These are phyloP conservation scores for Microcyclospora tardicrescens DNA, from an alignment of 2,329 filamentous ascomycete genomes.

Conservation along the genomic window DNA sequence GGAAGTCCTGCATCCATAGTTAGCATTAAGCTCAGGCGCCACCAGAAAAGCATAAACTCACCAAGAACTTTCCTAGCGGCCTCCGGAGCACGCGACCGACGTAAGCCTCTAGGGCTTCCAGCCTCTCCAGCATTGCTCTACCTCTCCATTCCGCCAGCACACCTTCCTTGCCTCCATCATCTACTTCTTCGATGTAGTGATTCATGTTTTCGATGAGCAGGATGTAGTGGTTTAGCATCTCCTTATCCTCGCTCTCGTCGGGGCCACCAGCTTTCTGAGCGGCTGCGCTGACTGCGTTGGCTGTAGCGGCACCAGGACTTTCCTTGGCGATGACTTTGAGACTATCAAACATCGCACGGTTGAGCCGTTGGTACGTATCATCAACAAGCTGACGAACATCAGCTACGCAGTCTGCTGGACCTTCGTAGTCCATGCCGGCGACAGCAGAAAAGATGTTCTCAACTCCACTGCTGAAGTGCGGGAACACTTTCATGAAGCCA, in stretches of 20 bases:
- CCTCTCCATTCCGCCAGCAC: conserved; percentile 74
- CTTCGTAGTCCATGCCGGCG: conserved; percentile 33
- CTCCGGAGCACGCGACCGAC: conserved; percentile 77
- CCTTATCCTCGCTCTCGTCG: conserved; percentile 77
- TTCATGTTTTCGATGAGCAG: conserved; percentile 98
- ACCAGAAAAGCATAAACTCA: conserved; percentile 19
- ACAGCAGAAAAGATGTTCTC: conserved; percentile 62
- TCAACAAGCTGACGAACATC: conserved; percentile 69
- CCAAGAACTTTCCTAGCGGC: conserved; percentile 73
- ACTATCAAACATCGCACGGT: conserved; percentile 94
- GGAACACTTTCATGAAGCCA: conserved; percentile 87
- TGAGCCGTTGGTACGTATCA: conserved; percentile 73
- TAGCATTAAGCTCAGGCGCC: conserved; percentile 3
- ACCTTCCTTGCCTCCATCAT: conserved; percentile 49
- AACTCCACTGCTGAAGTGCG: conserved; percentile 66
- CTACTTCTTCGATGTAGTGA: conserved; percentile 86
- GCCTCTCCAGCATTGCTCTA: conserved; percentile 63
- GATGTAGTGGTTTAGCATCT: conserved; percentile 93
- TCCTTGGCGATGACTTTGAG: conserved; percentile 85
- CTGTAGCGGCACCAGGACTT: conserved; percentile 29
- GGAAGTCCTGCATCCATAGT: conserved; percentile 48
- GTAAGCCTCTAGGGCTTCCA: conserved; percentile 79
- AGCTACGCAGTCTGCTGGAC: conserved; percentile 32
- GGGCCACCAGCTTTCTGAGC: conserved; percentile 23
- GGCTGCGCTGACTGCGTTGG: conserved; percentile 20